Evolutionary conservation across 2,329 filamentous ascomycete species (phyloP), one percentile per base, ranked within the genome.

Genomic region (Aspergillus ochraceus): DNA sequence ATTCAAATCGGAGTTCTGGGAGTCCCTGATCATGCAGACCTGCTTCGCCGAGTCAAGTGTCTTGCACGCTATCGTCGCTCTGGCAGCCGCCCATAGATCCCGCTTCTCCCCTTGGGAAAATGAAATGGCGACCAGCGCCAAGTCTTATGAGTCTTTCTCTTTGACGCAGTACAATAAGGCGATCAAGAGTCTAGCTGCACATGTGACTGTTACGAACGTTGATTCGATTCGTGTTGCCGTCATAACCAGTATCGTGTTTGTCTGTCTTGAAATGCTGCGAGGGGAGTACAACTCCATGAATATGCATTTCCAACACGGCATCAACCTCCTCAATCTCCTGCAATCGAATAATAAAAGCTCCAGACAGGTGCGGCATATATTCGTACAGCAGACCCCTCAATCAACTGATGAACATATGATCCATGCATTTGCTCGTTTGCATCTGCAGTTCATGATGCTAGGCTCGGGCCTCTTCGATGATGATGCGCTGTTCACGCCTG

Each of bases 1-100:
- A 1, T 77, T 76, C 58, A 32, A 58, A 9, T 74, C 72, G 1
- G 69, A 65, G 1, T 79, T 80, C 59, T 81, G 78, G 79, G 68
- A 72, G 12, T 70, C 59, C 3, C 61, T 79, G 9, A 67, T 81
- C 5, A 61, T 79, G 6, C 77, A 79, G 55, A 76, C 76, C 3
- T 74, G 74, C 52, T 59, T 62, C 2, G 66, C 67, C 10, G 78
- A 80, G 54, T 75, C 77, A 0, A 76, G 78, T 4, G 70, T 81
- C 2, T 63, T 76, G n/a, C 78, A 80, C 66, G 78, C 79, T 2
- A 64, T 77, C 11, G 62, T 53, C 6, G 36, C 36, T 2, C 36
- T 42, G 14, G 14, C 36, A 42, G 36, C 36, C 14, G 36, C 36
- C 5, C 36, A 42, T 42, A 14, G 36, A n/a, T 42, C 36, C 14